phyloP scores from a whole-genome alignment of 768 basidiomycete genomes.

The Pisolithus marmoratus region DNA sequence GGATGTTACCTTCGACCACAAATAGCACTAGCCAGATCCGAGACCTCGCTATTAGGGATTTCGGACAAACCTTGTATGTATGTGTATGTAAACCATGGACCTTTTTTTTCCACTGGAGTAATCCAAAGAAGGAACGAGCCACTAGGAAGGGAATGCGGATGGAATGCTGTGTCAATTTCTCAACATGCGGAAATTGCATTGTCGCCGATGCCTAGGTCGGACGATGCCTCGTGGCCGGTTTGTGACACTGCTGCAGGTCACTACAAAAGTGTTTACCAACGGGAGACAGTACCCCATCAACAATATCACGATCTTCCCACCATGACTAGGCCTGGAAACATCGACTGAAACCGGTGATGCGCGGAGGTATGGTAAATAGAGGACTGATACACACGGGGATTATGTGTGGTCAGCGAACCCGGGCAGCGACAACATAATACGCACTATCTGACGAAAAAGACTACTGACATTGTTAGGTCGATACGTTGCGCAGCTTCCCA shows the following conservation, averaged over 20 bases:
- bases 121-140: slow-evolving; percentile 17
- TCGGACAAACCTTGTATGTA: slow-evolving; percentile 16
- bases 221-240: slow-evolving; percentile 17
- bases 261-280: slow-evolving; percentile 12
- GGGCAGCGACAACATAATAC: not conserved
- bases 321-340: slow-evolving; percentile 9
- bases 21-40: slow-evolving; percentile 19
- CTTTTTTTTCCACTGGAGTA: slow-evolving; percentile 6
- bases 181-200: slow-evolving; percentile 29
- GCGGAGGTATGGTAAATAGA: not conserved
- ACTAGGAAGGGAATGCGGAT: slow-evolving; percentile 8
- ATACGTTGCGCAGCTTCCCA: not conserved
- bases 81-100: slow-evolving; percentile 2
- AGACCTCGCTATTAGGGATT: slow-evolving; percentile 9
- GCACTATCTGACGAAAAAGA: not conserved
- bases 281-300: slow-evolving; percentile 2
- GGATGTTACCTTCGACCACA: slow-evolving; percentile 18
- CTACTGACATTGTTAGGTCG: not conserved
- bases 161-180: slow-evolving; percentile 16
- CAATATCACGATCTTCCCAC: slow-evolving; percentile 14
- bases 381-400: not conserved
- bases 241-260: slow-evolving; percentile 11
- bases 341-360: not conserved
- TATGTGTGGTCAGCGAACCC: not conserved
- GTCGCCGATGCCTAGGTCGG: slow-evolving; percentile 8